A percentile compares a stretch with the other conserved stretches of the same genome.
Conservation (phyloP, 1,139 yeast species). For the Insectozyma bohioensis region DNA sequence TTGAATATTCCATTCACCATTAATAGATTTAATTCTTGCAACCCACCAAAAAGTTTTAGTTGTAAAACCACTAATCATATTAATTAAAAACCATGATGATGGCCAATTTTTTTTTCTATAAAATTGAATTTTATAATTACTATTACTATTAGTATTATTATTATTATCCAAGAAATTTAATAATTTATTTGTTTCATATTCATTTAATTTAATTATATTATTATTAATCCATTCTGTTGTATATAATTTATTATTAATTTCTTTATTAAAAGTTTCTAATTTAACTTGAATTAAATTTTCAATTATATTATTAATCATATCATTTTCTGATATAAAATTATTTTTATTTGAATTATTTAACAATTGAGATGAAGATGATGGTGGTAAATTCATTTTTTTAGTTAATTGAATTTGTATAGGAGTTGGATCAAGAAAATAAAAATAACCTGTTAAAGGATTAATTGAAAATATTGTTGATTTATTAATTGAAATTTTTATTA, state of each 20-base stretch:
- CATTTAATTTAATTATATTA: conserved; percentile 51
- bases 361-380: too few species aligned
- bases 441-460: conserved; percentile 46
- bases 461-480: conserved; percentile 41
- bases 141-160: not conserved
- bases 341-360: conserved; percentile 13
- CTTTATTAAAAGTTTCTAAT: conserved; percentile 53
- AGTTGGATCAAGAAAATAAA: conserved; percentile 45
- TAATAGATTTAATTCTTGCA: conserved; percentile 56
- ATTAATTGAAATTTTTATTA: conserved; percentile 33
- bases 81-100: conserved; percentile 64
- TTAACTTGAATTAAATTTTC: conserved; percentile 45
- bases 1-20: conserved; percentile 64
- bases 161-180: conserved; percentile 12
- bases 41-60: conserved; percentile 61
- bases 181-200: conserved; percentile 32
- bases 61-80: conserved; percentile 43
- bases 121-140: conserved; percentile 37
- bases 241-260: conserved; percentile 52
- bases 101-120: conserved; percentile 73
- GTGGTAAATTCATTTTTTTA: conserved; percentile 34
- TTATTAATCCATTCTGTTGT: conserved; percentile 70
- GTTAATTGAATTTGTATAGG: conserved; percentile 37
- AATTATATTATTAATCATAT: conserved; percentile 34
- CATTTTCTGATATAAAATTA: conserved; percentile 27